Base-by-base conservation (phyloP, 495 filamentous ascomycete genomes). In the Penicillium goetzii region DNA sequence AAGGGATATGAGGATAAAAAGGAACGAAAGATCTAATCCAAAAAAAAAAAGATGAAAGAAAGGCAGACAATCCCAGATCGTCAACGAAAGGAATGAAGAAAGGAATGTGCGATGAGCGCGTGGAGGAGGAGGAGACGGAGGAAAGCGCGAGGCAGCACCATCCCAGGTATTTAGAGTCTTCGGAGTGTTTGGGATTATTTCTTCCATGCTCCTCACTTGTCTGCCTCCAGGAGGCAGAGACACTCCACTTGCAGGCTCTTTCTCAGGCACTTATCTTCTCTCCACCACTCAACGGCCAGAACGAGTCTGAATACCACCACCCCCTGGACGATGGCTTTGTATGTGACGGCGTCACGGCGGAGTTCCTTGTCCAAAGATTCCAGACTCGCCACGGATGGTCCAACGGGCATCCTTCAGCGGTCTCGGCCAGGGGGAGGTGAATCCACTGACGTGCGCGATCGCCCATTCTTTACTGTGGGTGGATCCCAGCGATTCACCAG, bases 41-140 rank as follows among this genome's bases (percentile, higher is more conserved):
- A n/a, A 25, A 57, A 30, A n/a, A 40, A 43, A 8, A 19, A 17
- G 34, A 21, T 57, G 25, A 65, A 63, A 62, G 56, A 55, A 49
- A 45, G 65, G 34, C 59, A 53, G 64, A 68, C 65, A 70, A 70
- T 68, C 26, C 56, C 61, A 45, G 63, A 71, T 65, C 55, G 65
- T 63, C 66, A 66, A 66, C 63, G 67, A 67, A 58, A 61, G 67
- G 66, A 71, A 71, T 40, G 49, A 58, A 49, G 32, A 62, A 62
- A 62, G 33, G 55, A 57, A 57, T 57, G 55, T 63, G 62, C 70
- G 69, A 69, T 67, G 71, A 58, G 60, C 62, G 62, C 53, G 62
- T 67, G 63, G 60, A 8, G 7, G 52, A 21, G 64, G 47, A 64
- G 58, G 54, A 67, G 30, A 17, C 4, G 61, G 45, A 64, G 58